These are phyloP conservation scores for Suillus paluster DNA, from an alignment of 768 basidiomycete genomes.

Conservation along the genomic window DNA sequence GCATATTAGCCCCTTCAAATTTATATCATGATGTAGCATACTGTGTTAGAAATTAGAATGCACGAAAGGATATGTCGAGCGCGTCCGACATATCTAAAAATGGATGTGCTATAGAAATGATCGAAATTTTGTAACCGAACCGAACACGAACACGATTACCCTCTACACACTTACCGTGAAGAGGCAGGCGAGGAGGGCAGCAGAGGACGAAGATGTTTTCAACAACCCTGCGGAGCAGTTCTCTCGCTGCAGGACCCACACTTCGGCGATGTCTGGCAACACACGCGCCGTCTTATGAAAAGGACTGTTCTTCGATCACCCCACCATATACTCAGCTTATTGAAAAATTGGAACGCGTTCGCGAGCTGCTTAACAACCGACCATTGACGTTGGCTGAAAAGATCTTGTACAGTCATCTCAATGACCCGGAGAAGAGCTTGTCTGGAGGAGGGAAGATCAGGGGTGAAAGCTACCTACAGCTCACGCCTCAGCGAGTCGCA, in stretches of 20 bases:
- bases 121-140: not conserved
- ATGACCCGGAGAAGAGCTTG: constrained; percentile 75
- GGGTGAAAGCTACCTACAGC: constrained; percentile 89
- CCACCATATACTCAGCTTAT: constrained; percentile 82
- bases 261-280: constrained; percentile 41
- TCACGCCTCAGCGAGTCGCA: constrained; percentile 91
- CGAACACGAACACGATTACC: not conserved
- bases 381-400: constrained; percentile 97
- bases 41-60: no score
- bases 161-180: not conserved
- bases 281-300: constrained; percentile 46
- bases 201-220: constrained; percentile 23
- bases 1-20: no score
- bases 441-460: constrained; percentile 69
- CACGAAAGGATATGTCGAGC: no score
- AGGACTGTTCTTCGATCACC: constrained; percentile 74
- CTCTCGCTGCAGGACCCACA: constrained; percentile 22
- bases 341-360: constrained; percentile 70
- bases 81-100: constrained; percentile 5
- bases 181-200: not conserved
- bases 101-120: constrained; percentile 2
- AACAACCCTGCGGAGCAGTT: constrained; percentile 22
- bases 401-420: constrained; percentile 92
- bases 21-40: not conserved
- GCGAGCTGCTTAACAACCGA: constrained; percentile 65